A percentile compares a stretch with the other conserved stretches of the same genome.
phyloP scores from a whole-genome alignment of 495 filamentous ascomycete species.

The Cercophora newfieldiana region DNA sequence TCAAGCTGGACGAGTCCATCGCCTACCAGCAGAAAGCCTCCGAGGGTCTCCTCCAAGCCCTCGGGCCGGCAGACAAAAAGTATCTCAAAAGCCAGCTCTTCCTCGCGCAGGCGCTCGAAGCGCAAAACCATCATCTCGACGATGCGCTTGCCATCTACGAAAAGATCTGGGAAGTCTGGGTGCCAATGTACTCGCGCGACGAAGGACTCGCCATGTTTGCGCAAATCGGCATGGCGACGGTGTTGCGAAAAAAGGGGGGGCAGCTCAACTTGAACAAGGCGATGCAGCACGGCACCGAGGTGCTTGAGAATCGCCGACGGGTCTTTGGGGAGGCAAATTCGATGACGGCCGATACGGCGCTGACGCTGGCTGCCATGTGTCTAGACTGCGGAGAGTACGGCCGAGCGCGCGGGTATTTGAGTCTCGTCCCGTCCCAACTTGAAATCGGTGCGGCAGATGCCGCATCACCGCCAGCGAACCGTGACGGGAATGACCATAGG shows the following conservation, averaged over 20 bases:
- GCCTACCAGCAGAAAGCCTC: neutral
- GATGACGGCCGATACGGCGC: neutral
- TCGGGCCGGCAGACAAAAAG: neutral
- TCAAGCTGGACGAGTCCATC: neutral
- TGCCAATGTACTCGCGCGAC: neutral
- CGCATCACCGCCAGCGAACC: neutral
- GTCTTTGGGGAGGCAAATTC: neutral
- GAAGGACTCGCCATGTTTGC: neutral
- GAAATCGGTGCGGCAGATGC: neutral
- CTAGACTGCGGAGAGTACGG: no score
- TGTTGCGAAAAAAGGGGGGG: neutral
- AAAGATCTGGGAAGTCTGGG: neutral
- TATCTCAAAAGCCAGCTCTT: neutral
- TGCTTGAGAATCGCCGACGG: neutral
- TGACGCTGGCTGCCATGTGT: neutral
- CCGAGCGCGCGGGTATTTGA: no score
- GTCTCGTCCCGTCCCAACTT: no score
- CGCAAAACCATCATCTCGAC: neutral
- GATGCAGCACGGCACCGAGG: neutral
- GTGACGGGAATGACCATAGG: neutral
- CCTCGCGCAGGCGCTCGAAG: neutral
- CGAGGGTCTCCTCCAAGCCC: neutral
- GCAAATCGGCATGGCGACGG: neutral
- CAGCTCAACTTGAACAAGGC: neutral
- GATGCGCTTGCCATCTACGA: neutral